Conservation (phyloP, 2,329 filamentous ascomycete species). For the Exophiala oligosperma region DNA sequence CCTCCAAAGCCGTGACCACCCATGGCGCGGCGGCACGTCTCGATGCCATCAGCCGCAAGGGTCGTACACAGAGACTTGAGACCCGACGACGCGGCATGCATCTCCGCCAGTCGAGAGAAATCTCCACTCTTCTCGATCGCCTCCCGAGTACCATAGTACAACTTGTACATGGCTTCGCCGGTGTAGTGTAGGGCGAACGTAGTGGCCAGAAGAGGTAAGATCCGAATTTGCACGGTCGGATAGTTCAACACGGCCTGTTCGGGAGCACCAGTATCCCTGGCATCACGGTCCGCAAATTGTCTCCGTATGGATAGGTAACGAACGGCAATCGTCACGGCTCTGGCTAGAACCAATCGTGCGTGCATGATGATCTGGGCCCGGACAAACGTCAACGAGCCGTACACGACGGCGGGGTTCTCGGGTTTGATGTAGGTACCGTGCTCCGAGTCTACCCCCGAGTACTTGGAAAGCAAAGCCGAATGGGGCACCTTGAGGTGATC, state of each 20-base stretch:
- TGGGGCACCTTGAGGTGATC: slow-evolving; percentile 48
- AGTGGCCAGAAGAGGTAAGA: slow-evolving; percentile 54
- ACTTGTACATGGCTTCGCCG: slow-evolving; percentile 48
- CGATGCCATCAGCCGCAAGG: slow-evolving; percentile 55
- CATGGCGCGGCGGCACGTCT: slow-evolving; percentile 54
- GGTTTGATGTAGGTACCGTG: slow-evolving; percentile 47
- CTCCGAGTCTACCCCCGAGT: slow-evolving; percentile 49
- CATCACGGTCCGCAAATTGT: slow-evolving; percentile 53
- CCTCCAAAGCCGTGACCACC: slow-evolving; percentile 57
- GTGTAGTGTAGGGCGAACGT: slow-evolving; percentile 52
- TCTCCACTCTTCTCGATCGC: slow-evolving; percentile 50
- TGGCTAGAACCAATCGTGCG: slow-evolving; percentile 52
- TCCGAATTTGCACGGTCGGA: slow-evolving; percentile 55
- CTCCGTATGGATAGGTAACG: slow-evolving; percentile 51
- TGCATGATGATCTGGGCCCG: slow-evolving; percentile 44
- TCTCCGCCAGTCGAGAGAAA: slow-evolving; percentile 50
- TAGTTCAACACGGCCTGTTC: slow-evolving; percentile 54
- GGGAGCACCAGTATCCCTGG: slow-evolving; percentile 34
- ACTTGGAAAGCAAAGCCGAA: slow-evolving; percentile 51
- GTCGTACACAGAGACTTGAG: slow-evolving; percentile 56
- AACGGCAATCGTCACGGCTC: slow-evolving; percentile 55
- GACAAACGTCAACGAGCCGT: slow-evolving; percentile 52
- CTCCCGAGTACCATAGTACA: slow-evolving; percentile 48
- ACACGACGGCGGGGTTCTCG: slow-evolving; percentile 51
- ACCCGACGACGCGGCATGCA: slow-evolving; percentile 56